These are phyloP conservation scores for Pyracantha coccinea DNA, from an alignment of 331 rosid genomes.

Conservation along the genomic window DNA sequence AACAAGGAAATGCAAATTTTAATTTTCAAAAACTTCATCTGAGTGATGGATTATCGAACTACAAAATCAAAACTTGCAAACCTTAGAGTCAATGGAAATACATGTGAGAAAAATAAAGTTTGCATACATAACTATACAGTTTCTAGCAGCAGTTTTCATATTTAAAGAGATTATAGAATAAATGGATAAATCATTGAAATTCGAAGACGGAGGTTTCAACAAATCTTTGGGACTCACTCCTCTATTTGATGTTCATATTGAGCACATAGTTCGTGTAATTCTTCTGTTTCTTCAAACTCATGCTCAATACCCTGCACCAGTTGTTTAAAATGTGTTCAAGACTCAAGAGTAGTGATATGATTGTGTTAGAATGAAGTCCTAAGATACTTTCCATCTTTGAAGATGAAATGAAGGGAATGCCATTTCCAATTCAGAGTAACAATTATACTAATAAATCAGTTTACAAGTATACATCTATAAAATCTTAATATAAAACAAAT, in stretches of 20 bases:
- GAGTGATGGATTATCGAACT: background rate
- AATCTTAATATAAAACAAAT: too few species aligned
- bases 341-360: background rate
- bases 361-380: background rate
- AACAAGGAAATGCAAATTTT: background rate
- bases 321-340: constrained; percentile 2
- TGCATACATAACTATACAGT: background rate
- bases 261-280: constrained; percentile 60
- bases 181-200: background rate
- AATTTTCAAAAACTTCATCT: background rate
- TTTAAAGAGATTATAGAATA: background rate
- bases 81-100: background rate
- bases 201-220: background rate
- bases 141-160: background rate
- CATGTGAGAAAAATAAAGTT: background rate
- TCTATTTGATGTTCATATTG: constrained; percentile 75
- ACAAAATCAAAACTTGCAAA: background rate
- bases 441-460: background rate
- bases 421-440: background rate
- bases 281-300: constrained; percentile 49
- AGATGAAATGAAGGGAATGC: background rate
- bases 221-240: constrained; percentile 40
- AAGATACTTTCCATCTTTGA: background rate
- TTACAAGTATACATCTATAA: background rate
- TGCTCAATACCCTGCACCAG: constrained; percentile 54